Conservation (phyloP, 2,329 filamentous ascomycete genomes). For the Botryotinia calthae region DNA sequence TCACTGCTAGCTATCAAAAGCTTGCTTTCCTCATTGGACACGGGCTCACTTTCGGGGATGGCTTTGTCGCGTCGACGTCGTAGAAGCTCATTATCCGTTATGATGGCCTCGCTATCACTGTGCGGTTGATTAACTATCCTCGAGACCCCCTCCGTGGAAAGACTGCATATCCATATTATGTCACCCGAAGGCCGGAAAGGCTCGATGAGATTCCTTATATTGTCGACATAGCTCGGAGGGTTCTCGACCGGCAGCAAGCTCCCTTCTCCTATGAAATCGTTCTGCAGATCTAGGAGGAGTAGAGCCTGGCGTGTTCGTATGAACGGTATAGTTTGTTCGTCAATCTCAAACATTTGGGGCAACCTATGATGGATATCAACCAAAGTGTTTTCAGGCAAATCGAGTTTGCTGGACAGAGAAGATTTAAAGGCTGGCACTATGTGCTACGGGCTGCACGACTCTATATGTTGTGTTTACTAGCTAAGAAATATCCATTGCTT, state of each 20-base stretch:
- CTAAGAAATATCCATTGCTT: constrained; percentile 12
- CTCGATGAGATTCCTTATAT: constrained; percentile 62
- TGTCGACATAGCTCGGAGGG: constrained; percentile 64
- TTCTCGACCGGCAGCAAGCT: constrained; percentile 66
- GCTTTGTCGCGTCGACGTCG: not conserved
- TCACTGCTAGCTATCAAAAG: constrained; percentile 19
- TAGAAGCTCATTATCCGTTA: constrained; percentile 35
- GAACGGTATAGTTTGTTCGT: constrained; percentile 53
- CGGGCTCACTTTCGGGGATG: constrained; percentile 21
- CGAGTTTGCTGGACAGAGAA: not conserved
- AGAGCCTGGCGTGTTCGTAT: constrained; percentile 66
- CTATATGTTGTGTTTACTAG: constrained; percentile 19
- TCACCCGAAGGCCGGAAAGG: constrained; percentile 70
- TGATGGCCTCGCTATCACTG: constrained; percentile 35
- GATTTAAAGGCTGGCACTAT: not conserved
- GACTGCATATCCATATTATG: constrained; percentile 82
- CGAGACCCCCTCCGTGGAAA: constrained; percentile 59
- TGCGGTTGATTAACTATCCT: constrained; percentile 53
- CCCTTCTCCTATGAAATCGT: constrained; percentile 74
- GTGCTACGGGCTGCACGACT: constrained; percentile 8
- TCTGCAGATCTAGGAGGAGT: constrained; percentile 82
- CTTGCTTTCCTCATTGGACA: constrained; percentile 16
- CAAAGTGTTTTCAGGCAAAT: not conserved
- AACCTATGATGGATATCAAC: constrained; percentile 22
- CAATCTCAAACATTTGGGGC: constrained; percentile 53